Base-by-base conservation (phyloP, 768 basidiomycete genomes). In the Lenzites betulinus region DNA sequence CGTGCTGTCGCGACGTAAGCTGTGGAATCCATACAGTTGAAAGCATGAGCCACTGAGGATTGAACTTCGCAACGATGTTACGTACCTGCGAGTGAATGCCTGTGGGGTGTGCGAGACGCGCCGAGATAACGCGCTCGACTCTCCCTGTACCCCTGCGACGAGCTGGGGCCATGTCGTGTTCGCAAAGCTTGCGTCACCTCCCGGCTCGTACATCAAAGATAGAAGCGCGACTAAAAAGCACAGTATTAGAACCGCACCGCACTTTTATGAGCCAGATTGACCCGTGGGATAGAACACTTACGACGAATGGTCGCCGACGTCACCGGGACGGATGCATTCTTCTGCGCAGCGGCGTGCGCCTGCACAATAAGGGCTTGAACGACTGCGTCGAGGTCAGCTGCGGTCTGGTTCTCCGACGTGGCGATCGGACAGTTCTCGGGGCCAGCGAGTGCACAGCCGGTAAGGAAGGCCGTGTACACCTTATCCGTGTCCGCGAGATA, bases 371-470 rank as follows among this genome's bases (percentile, higher is more conserved):
- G 44, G 5, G 28, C 51, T 22, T 62, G 54, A 11, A 62, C 35
- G 8, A 15, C 35, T 3, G 35, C 51, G 44, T 62, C 55, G 50
- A 62, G 28, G 26, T 57, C 60, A 7, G 25, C 16, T 12, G 60
- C 42, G n/a, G 42, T 25, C 20, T 52, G 43, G 6, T 42, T 49
- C 28, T 54, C 8, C n/a, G 50, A 35, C 9, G 48, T 23, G 47
- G 57, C 47, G 23, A 58, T 35, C 22, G 52, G 39, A 16, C 62
- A 64, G 30, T 41, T 48, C 4, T 26, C 26, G 30, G 58, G 57
- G 1, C 62, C 62, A 0, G 62, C 39, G 41, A 64, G 58, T n/a
- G 62, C 62, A 35, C 62, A 64, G 25, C 62, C 62, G 6, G 57
- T 55, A 3, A 56, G 22, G 47, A 64, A 51, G 15, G 23, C 62